Evolutionary conservation across 75 land plant species (phyloP).

Genomic region (Pinus taeda): DNA sequence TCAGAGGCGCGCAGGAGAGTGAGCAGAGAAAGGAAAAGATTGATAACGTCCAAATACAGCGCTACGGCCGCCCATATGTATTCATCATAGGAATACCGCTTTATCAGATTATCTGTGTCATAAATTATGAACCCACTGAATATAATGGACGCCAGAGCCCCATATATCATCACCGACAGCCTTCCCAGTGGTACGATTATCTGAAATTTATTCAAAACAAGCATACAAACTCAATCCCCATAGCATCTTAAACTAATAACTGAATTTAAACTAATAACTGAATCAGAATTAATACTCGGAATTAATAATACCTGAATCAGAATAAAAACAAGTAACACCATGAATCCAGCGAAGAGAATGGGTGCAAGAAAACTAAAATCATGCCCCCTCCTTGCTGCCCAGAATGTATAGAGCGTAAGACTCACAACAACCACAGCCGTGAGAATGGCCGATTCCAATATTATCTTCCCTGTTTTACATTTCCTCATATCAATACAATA

Average conservation of each 20-base stretch:
- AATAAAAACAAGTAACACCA: constrained; percentile 56
- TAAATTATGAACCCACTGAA: constrained; percentile 64
- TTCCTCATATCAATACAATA: too few species aligned
- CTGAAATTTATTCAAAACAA: constrained; percentile 14
- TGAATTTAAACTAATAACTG: neutral
- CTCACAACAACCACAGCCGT: constrained; percentile 44
- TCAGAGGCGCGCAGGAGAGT: constrained; percentile 1
- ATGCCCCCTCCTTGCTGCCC: constrained; percentile 50
- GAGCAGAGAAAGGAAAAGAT: constrained; percentile 34
- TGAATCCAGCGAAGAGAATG: constrained; percentile 54
- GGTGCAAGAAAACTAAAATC: constrained; percentile 64
- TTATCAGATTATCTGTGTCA: constrained; percentile 69
- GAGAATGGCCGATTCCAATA: constrained; percentile 45
- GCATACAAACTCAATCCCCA: neutral
- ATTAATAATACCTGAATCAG: constrained; percentile 64
- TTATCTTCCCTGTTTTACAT: constrained; percentile 33
- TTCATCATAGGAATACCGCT: constrained; percentile 35
- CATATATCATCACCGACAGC: constrained; percentile 29
- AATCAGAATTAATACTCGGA: neutral
- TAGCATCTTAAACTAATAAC: neutral
- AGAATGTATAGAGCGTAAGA: constrained; percentile 53
- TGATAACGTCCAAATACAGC: constrained; percentile 35
- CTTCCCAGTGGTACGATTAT: constrained; percentile 29
- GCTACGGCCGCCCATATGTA: constrained; percentile 46
- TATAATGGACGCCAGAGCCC: constrained; percentile 40